Evolutionary conservation across 169 alveolate species (phyloP).

Genomic region (Neospora caninum): DNA sequence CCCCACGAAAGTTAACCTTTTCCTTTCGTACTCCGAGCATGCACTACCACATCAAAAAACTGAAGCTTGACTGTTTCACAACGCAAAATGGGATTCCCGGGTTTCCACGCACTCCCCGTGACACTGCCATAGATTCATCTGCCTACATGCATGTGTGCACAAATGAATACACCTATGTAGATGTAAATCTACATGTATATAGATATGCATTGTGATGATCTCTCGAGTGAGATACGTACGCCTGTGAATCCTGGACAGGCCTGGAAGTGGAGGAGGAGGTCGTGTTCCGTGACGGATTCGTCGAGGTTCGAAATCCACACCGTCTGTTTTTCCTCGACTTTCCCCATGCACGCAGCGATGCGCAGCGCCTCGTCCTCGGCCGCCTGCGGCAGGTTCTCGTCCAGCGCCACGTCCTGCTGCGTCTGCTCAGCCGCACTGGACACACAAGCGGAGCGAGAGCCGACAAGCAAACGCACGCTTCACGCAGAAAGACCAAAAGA

Average conservation of each 20-base stretch:
- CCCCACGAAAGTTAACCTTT: neutral
- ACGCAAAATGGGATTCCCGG: too few relatives aligned
- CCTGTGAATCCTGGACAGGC: neutral
- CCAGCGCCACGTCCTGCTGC: neutral
- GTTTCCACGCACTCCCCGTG: neutral
- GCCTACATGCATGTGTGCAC: neutral
- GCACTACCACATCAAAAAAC: too few relatives aligned
- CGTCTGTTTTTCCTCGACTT: neutral
- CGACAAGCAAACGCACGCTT: neutral
- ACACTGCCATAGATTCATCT: neutral
- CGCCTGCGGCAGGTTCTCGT: neutral
- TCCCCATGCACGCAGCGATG: neutral
- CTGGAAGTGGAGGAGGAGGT: neutral
- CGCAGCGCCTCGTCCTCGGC: slow-evolving; percentile 7
- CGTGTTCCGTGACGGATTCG: neutral
- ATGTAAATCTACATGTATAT: neutral
- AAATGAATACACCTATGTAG: neutral
- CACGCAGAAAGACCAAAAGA: neutral
- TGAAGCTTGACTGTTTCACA: too few relatives aligned
- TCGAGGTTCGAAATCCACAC: slow-evolving; percentile 33
- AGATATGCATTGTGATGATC: neutral
- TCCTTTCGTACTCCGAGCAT: neutral
- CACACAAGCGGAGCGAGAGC: neutral
- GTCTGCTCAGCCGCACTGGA: neutral
- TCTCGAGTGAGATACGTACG: neutral